Evolutionary conservation across 78 protist genomes (phyloP), one percentile per base, ranked within the genome.

Genomic region (Diacronema lutheri): DNA sequence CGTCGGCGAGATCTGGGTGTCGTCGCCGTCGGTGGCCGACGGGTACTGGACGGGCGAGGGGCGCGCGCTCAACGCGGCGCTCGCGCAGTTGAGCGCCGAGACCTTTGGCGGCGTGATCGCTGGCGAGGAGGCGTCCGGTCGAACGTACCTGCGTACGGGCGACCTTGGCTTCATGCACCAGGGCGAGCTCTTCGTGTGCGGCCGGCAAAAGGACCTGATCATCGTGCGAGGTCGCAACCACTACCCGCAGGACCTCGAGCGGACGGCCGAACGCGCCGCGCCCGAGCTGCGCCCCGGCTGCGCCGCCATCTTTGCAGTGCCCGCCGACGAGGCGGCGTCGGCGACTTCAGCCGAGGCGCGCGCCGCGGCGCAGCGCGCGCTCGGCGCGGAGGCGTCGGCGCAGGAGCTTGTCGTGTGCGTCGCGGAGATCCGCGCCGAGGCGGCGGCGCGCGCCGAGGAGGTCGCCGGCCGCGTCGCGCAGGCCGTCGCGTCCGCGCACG

Each of bases 1-100:
- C 44, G 74, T 31, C 40, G 74, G 74, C 74, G 74, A 66, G 46
- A 25, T 66, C n/a, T 37, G 74, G 50, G 46, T 66, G n/a, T 6
- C 29, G 4, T 41, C n/a, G 3, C 29, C 46, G 26, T 66, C 46
- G 23, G 74, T 37, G 38, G 69, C 69, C 26, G 35, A 13, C 13
- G 69, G 69, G 25, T 62, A 62, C 69, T 62, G 69, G 69, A 10
- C 4, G 69, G 37, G 2, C 37, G 19, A 3, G 9, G 69, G n/a
- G 40, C 69, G 16, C 25, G 16, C 37, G 38, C n/a, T 62, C 69
- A 5, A 2, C 19, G 69, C 69, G 12, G n/a, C 31, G 37, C 69
- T 25, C 69, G 37, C 31, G 38, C 37, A 13, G 13, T 1, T 31
- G 37, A 31, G 25, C 19, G 37, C 2, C 37, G 37, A 25, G 69